Percentiles rank a stretch among this genome's conserved stretches.
Evolutionary conservation across 305 asterid genomes (phyloP).

Genomic region (Fraxinus baroniana): DNA sequence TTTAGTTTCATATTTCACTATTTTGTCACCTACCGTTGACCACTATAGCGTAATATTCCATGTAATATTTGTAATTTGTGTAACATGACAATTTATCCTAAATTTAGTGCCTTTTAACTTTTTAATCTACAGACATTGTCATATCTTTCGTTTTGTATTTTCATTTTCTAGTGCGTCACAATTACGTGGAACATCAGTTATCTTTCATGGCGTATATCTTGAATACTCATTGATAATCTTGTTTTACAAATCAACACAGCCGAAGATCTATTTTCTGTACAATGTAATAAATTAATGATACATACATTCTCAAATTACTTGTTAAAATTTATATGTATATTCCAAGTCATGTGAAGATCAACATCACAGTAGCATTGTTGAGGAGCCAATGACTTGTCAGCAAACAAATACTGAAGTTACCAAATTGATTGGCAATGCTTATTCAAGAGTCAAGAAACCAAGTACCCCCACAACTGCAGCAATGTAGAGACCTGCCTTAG

Average conservation of each 20-base stretch:
- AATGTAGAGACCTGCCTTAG: constrained; percentile 23
- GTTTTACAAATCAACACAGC: neutral
- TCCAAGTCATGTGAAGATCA: neutral
- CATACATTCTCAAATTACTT: neutral
- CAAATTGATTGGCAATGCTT: neutral
- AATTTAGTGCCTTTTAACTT: neutral
- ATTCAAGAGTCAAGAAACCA: neutral
- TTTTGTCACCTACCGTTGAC: neutral
- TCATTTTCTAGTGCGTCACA: neutral
- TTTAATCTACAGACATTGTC: neutral
- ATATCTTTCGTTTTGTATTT: neutral
- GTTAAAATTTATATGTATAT: neutral
- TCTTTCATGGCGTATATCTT: neutral
- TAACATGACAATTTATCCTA: neutral
- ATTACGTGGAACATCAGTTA: neutral
- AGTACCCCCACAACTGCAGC: constrained; percentile 38
- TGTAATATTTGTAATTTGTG: neutral
- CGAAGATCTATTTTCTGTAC: neutral
- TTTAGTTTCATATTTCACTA: neutral
- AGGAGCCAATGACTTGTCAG: neutral
- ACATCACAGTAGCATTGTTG: neutral
- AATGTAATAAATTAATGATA: neutral
- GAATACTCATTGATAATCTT: neutral
- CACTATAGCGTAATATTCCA: neutral
- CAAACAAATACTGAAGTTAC: neutral